A percentile compares a stretch with the other conserved stretches of the same genome.
Evolutionary conservation across 768 basidiomycete species (phyloP).

Genomic region (Glaciozyma martinii): DNA sequence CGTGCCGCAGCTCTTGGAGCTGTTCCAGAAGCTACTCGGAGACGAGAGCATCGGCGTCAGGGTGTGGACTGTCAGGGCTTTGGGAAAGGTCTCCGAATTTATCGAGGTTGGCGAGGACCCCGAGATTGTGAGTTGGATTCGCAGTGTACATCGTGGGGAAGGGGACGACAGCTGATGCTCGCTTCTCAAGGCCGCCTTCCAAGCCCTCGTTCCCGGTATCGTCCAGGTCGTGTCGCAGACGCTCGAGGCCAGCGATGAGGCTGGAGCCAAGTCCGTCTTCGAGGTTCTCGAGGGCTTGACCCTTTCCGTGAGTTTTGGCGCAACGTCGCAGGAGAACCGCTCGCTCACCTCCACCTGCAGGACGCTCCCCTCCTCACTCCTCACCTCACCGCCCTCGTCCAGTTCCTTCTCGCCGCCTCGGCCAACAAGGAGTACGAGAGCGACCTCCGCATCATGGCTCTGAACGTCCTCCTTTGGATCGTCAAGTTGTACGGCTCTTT

Average conservation of each 20-base stretch:
- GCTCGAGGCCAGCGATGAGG: constrained; percentile 68
- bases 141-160: background rate
- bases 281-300: constrained; percentile 93
- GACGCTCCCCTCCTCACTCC: constrained; percentile 89
- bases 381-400: constrained; percentile 73
- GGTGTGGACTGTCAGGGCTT: constrained; percentile 79
- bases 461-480: constrained; percentile 93
- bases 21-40: constrained; percentile 60
- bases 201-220: constrained; percentile 74
- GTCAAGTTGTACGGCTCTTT: constrained; percentile 60
- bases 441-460: constrained; percentile 76
- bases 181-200: constrained; percentile 63
- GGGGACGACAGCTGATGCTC: constrained; percentile 6
- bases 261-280: constrained; percentile 75
- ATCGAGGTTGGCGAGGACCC: constrained; percentile 77
- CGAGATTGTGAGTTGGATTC: constrained; percentile 57
- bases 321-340: background rate
- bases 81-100: constrained; percentile 88
- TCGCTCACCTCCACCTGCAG: constrained; percentile 42
- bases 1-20: constrained; percentile 61
- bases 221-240: constrained; percentile 78
- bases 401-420: constrained; percentile 78
- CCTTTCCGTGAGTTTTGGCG: constrained; percentile 59
- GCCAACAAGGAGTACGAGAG: constrained; percentile 63
- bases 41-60: constrained; percentile 88